Conservation (phyloP, 257 asterid genomes). For the Penstemon barbatus region DNA sequence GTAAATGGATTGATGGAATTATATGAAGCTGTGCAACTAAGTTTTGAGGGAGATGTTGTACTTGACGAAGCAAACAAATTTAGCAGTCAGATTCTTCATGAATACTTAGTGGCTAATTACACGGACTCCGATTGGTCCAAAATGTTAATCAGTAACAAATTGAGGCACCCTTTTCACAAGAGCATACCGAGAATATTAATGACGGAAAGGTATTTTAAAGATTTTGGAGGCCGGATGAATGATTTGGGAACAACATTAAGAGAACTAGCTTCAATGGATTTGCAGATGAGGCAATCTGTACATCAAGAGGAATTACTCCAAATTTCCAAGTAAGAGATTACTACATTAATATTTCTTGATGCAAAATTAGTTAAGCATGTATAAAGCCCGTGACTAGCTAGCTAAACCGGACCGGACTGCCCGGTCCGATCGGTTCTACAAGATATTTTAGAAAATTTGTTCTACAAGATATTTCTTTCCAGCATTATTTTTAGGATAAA, state of each 20-base stretch:
- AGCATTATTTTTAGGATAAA: too few species aligned
- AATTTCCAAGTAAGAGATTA: constrained; percentile 36
- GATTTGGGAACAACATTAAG: constrained; percentile 30
- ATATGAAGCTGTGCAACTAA: constrained; percentile 52
- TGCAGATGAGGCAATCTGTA: constrained; percentile 20
- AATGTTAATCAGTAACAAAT: constrained; percentile 10
- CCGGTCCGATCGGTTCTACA: too few species aligned
- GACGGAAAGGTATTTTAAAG: constrained; percentile 1
- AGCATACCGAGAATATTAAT: constrained; percentile 30
- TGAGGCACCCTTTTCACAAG: constrained; percentile 47
- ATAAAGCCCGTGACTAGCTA: too few species aligned
- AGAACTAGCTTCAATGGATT: constrained; percentile 39
- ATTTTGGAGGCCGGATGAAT: neutral
- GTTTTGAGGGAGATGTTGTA: constrained; percentile 42
- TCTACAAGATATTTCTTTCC: too few species aligned
- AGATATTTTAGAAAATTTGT: too few species aligned
- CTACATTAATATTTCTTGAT: too few species aligned
- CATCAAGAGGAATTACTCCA: constrained; percentile 37
- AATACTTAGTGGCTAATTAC: neutral
- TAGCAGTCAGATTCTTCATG: constrained; percentile 17
- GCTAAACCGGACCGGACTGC: too few species aligned
- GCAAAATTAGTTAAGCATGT: too few species aligned
- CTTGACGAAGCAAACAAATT: constrained; percentile 48
- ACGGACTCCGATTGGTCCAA: neutral
- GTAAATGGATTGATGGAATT: constrained; percentile 36